phyloP scores from a whole-genome alignment of 768 basidiomycete species.

The Pulveroboletus sp. region DNA sequence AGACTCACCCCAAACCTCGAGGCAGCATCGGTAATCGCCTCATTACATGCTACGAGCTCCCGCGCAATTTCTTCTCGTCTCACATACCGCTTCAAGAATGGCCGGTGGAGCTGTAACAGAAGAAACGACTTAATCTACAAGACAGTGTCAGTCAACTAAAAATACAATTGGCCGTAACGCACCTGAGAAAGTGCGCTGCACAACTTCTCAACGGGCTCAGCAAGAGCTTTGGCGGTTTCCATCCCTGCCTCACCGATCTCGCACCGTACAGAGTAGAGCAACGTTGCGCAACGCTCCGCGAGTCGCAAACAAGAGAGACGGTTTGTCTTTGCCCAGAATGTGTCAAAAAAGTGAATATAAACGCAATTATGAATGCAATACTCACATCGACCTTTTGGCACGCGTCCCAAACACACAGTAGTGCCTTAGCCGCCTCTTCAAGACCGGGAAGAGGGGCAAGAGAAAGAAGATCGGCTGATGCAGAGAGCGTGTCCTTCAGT shows the following conservation, averaged over 20 bases:
- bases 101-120: conserved; percentile 56
- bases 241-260: conserved; percentile 62
- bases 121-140: conserved; percentile 51
- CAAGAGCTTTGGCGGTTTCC: conserved; percentile 46
- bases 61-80: conserved; percentile 66
- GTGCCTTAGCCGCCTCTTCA: conserved; percentile 44
- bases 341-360: neutral
- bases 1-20: conserved; percentile 23
- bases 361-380: neutral
- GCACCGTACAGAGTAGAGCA: conserved; percentile 59
- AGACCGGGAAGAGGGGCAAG: conserved; percentile 59
- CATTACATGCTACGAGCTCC: conserved; percentile 51
- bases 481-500: conserved; percentile 35
- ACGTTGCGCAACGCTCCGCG: conserved; percentile 69
- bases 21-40: conserved; percentile 48
- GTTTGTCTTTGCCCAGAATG: conserved; percentile 48
- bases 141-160: neutral
- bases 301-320: conserved; percentile 66
- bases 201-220: conserved; percentile 40
- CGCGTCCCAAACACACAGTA: conserved; percentile 65
- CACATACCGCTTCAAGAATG: conserved; percentile 78
- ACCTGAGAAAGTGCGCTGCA: conserved; percentile 43
- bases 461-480: conserved; percentile 37
- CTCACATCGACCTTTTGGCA: conserved; percentile 61
- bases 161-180: conserved; percentile 13